Evolutionary conservation across 2,329 filamentous ascomycete genomes (phyloP), one percentile per base, ranked within the genome.

Genomic region (Aspergillus glaucus): DNA sequence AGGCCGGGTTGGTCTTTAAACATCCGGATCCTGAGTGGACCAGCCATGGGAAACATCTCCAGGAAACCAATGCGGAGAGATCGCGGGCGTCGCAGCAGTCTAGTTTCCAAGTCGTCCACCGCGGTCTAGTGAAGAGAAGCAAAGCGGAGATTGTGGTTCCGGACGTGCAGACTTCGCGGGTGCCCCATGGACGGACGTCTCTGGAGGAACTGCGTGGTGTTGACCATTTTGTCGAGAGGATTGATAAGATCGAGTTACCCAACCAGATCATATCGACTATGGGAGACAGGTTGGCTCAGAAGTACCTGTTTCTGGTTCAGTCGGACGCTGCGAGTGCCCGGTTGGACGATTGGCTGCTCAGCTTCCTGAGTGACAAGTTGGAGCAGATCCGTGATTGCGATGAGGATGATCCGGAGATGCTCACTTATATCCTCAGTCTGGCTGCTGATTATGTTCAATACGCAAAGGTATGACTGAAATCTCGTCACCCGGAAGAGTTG

Each of bases 221-320:
- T 10, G 74, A 81, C 21, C 76, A 81, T 44, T 85, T 95, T 51
- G 84, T 89, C 5, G 78, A 80, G 41, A 86, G 80, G 49, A 68
- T 95, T 7, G 88, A 94, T 57, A 86, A 79, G 55, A 83, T 95
- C 22, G 87, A 93, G 65, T 72, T 90, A 37, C 89, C 89, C 0
- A 90, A 87, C 54, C 89, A 95, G 66, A 75, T 94, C 2, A 82
- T 90, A 37, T 87, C 89, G 4, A 82, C 87, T 3, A 72, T 94
- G 12, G 80, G 79, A 2, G 87, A 94, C 60, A 85, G 85, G 3
- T 73, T 94, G 26, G 77, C 92, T 1, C 88, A 92, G 63, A 93
- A 92, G 62, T 79, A 75, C 47, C 74, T 92, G 21, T 71, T 88
- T 30, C 70, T 87, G n/a, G 70, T 87, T 26, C 78, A 80, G 44